These are phyloP conservation scores for Camelina sativa DNA, from an alignment of 345 rosid species.

Conservation along the genomic window DNA sequence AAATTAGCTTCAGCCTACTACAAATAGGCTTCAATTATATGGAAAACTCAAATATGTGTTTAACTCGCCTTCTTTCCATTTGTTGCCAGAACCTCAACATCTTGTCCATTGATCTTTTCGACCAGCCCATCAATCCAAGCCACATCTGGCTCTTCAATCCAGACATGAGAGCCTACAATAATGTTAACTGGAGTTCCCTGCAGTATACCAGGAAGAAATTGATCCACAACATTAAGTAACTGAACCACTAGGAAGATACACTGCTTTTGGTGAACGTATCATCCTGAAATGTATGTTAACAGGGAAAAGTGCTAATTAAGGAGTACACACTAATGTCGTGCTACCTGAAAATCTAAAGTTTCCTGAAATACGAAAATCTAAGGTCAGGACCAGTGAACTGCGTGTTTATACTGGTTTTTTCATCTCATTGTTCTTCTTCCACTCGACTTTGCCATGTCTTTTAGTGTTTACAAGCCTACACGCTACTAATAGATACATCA, in stretches of 20 bases:
- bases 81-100: conserved; percentile 56
- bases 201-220: conserved; percentile 20
- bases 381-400: neutral
- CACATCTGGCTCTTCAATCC: conserved; percentile 74
- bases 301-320: too few species aligned
- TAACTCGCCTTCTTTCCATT: conserved; percentile 66
- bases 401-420: neutral
- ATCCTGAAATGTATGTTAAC: neutral
- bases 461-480: neutral
- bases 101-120: conserved; percentile 62
- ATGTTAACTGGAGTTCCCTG: conserved; percentile 90
- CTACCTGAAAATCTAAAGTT: neutral
- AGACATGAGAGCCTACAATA: conserved; percentile 86
- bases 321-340: neutral
- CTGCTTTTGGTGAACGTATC: neutral
- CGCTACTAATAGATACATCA: neutral
- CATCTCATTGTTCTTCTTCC: neutral
- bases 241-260: neutral
- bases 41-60: neutral
- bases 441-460: neutral
- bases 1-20: neutral
- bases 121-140: conserved; percentile 89
- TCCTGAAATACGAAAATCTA: neutral
- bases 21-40: neutral
- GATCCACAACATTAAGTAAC: neutral